Evolutionary conservation across 1,284 basidiomycete species (phyloP), one percentile per base, ranked within the genome.

Genomic region (Mycosarcoma mackinlayi): DNA sequence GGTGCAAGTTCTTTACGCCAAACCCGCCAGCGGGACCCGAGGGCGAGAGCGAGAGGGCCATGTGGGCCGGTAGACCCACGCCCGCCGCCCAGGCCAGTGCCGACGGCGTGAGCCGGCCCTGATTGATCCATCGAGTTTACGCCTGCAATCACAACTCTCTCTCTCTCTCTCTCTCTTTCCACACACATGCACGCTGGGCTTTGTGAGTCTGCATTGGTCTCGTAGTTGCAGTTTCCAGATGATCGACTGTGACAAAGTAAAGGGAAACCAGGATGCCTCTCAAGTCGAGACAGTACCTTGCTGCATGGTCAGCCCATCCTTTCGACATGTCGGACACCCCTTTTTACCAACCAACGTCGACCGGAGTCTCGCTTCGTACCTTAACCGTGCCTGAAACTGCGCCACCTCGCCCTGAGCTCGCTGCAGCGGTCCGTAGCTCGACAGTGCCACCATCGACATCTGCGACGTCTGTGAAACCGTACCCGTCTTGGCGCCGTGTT

Each of bases 1-100:
- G 73, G 24, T 79, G 77, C 28, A 66, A 56, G 23, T 65, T 73
- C 30, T 79, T 79, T 51, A 40, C 38, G 4, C 77, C 73, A 0
- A 11, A 10, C 21, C 55, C 58, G 21, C 53, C 53, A 1, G 35
- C 41, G 2, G 59, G 55, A 0, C 39, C 49, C 5, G 50, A 64
- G n/a, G 67, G 66, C 4, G 68, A 71, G 16, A 63, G 66, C 5
- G 77, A 79, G 30, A 42, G 56, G n/a, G 61, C 73, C 0, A 73
- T 68, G 62, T 79, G 77, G 77, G 18, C 48, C 9, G 70, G 67
- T 5, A 24, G 31, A 3, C 46, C 58, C n/a, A 71, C 62, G 1
- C 68, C 67, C 5, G 51, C 51, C 19, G 66, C 51, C n/a, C 18
- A 34, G 27, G 60, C 60, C 13, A 53, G 39, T 44, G 49, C 49